Evolutionary conservation across 192 early-diverging fungal species (phyloP), one percentile per base, ranked within the genome.

Genomic region (Coemansia sp.): DNA sequence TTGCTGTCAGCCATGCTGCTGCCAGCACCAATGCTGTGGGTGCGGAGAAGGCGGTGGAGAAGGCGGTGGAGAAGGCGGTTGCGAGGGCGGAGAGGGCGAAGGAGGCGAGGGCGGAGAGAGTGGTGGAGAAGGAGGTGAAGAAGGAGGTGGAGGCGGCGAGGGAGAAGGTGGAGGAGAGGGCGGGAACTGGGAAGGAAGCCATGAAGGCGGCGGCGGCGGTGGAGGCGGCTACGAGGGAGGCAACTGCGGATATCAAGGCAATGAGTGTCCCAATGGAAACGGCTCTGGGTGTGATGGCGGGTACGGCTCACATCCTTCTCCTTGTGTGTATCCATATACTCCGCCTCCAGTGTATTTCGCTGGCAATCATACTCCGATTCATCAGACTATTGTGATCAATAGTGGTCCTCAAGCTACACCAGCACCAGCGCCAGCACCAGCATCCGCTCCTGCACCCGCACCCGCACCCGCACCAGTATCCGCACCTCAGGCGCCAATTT

Each of bases 1-100:
- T 8, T 63, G 67, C 38, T 66, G 67, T 16, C 73, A 70, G 24
- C 70, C 58, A 8, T 66, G 70, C 36, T 71, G 70, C 56, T 48
- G 60, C 24, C 74, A 76, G 23, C 45, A 69, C 24, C 65, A 56
- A 2, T 64, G 69, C 20, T 64, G 69, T 9, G 56, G 62, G 11
- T 65, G 65, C 6, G 76, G 51, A 13, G 68, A 37, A 16, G 67
- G 45, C 3, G 68, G 60, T 37, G 64, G 37, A 3, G 70, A 53
- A 5, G 60, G 45, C 2, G 71, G 66, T 5, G 71, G 34, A 10
- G 70, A 53, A 9, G 62, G 53, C 9, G 60, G 46, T n/a, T n/a
- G n/a, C 0, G 62, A 24, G 0, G 66, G 45, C 9, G 71, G 62
- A 0, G 65, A 38, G 3, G 69, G 38, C 5, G 69, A 34, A 0